phyloP scores from a whole-genome alignment of 805 yeast species.

The Candida saitoana region DNA sequence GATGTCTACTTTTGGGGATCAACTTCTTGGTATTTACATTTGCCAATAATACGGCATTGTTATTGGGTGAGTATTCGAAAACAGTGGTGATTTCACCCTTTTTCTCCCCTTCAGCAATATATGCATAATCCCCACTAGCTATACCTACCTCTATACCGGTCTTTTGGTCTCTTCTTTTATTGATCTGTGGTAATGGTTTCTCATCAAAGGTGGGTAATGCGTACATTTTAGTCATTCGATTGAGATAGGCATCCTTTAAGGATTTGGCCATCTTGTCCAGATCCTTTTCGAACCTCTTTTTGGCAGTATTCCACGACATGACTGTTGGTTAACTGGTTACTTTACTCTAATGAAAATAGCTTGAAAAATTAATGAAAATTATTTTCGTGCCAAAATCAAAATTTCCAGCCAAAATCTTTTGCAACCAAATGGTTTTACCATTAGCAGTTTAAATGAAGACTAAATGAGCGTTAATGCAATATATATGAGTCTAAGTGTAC shows the following conservation, averaged over 20 bases:
- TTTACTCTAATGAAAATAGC: no score
- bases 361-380: slow-evolving; percentile 3
- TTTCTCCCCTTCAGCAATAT: slow-evolving; percentile 63
- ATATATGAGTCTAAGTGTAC: no score
- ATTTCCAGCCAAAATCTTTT: background rate
- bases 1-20: slow-evolving; percentile 72
- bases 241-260: slow-evolving; percentile 22
- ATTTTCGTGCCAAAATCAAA: background rate
- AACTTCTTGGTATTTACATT: slow-evolving; percentile 63
- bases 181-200: slow-evolving; percentile 10
- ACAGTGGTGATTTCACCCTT: slow-evolving; percentile 75
- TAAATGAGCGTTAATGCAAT: no score
- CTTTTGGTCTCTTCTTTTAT: slow-evolving; percentile 30
- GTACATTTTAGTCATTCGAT: slow-evolving; percentile 18
- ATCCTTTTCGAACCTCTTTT: slow-evolving; percentile 34
- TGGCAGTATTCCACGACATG: slow-evolving; percentile 15
- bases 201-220: slow-evolving; percentile 35
- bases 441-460: no score
- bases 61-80: slow-evolving; percentile 51
- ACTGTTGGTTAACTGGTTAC: no score
- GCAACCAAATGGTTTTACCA: slow-evolving; percentile 1
- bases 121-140: slow-evolving; percentile 73
- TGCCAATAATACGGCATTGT: slow-evolving; percentile 64
- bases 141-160: slow-evolving; percentile 52
- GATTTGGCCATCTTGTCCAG: slow-evolving; percentile 29